These are phyloP conservation scores for Candida namnaoensis DNA, from an alignment of 805 yeast species.

Conservation along the genomic window DNA sequence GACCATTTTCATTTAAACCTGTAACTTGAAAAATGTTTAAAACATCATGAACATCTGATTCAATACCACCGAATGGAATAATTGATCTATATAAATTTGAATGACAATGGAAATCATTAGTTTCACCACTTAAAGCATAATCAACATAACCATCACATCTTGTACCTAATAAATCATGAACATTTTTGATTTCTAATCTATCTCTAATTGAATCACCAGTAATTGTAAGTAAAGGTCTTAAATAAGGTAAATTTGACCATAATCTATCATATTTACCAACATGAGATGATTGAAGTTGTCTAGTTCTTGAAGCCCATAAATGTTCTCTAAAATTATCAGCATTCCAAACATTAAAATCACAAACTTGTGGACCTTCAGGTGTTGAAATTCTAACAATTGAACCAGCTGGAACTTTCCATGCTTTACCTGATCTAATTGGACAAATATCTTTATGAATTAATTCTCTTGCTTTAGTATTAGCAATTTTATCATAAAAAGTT, in stretches of 20 bases:
- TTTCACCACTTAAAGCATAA: conserved; percentile 53
- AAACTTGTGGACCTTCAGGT: conserved; percentile 66
- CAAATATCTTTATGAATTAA: conserved; percentile 32
- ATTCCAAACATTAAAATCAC: conserved; percentile 62
- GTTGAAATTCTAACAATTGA: conserved; percentile 50
- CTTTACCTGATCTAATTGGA: conserved; percentile 49
- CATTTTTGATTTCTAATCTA: conserved; percentile 53
- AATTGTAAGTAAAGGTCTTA: conserved; percentile 56
- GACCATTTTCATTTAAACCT: conserved; percentile 56
- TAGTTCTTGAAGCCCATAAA: conserved; percentile 62
- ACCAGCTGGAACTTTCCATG: conserved; percentile 56
- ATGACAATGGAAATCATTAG: conserved; percentile 60
- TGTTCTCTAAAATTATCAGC: conserved; percentile 52
- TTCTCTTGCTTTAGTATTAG: conserved; percentile 30
- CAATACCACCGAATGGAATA: conserved; percentile 51
- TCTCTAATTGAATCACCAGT: conserved; percentile 53
- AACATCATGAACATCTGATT: conserved; percentile 62
- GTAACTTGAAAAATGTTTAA: conserved; percentile 64
- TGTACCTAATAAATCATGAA: conserved; percentile 60
- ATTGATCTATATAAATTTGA: conserved; percentile 55
- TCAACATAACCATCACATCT: conserved; percentile 67
- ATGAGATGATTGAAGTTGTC: conserved; percentile 58
- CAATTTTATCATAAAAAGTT: conserved; percentile 35
- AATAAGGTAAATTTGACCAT: conserved; percentile 60
- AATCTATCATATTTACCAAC: conserved; percentile 52